Conservation (phyloP, 306 rosid genomes). For the Sophora flavescens region DNA sequence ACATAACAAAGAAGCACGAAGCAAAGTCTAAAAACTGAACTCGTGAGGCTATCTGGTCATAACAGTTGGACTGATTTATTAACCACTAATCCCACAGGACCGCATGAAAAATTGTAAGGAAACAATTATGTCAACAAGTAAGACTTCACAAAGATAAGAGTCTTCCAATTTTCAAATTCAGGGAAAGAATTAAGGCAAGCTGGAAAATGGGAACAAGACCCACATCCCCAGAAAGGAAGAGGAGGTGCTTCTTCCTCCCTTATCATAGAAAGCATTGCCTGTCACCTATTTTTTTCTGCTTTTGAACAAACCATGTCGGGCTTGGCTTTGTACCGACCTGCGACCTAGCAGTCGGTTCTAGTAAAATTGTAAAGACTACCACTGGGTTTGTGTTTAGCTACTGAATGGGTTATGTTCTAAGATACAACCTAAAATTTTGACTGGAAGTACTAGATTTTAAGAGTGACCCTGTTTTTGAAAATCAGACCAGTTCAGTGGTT, state of each 20-base stretch:
- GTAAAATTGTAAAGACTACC: slow-evolving; percentile 17
- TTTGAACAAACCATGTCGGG: slow-evolving; percentile 19
- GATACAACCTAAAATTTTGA: neutral
- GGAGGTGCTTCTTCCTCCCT: slow-evolving; percentile 9
- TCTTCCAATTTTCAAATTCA: neutral
- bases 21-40: slow-evolving; percentile 32
- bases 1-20: slow-evolving; percentile 36
- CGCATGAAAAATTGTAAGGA: slow-evolving; percentile 26
- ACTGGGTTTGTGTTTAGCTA: neutral
- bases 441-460: neutral
- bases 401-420: neutral
- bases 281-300: neutral
- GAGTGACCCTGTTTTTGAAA: slow-evolving; percentile 2
- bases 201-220: slow-evolving; percentile 13
- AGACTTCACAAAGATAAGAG: neutral
- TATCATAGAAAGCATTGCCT: slow-evolving; percentile 7
- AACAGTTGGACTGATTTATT: slow-evolving; percentile 28
- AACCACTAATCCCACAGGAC: neutral
- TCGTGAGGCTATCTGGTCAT: neutral
- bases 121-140: slow-evolving; percentile 10
- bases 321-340: slow-evolving; percentile 10
- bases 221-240: neutral
- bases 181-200: neutral
- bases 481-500: slow-evolving; percentile 9
- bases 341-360: slow-evolving; percentile 1